phyloP scores from a whole-genome alignment of 2,329 filamentous ascomycete species.

The Nothomitra cinnamomea region DNA sequence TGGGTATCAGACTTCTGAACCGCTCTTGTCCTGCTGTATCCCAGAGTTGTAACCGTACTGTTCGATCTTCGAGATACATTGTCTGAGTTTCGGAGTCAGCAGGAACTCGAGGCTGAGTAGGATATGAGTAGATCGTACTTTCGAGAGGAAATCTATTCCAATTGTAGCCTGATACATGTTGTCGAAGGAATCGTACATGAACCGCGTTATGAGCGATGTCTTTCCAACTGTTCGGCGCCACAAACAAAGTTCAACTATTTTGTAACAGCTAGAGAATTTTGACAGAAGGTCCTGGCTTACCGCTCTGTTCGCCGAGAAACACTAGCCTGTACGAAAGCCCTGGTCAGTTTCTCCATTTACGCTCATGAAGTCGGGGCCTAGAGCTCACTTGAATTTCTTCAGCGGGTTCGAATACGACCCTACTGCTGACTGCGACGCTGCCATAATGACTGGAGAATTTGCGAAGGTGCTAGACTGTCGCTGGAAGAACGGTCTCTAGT shows the following conservation, averaged over 20 bases:
- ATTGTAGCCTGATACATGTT: slow-evolving; percentile 99
- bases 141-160: slow-evolving; percentile 97
- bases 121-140: slow-evolving; percentile 37
- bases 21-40: slow-evolving; percentile 96
- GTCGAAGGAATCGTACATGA: slow-evolving; percentile 99
- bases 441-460: background rate
- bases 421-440: slow-evolving; percentile 32
- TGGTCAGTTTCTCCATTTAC: slow-evolving; percentile 1
- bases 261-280: background rate
- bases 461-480: background rate
- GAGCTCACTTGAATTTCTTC: slow-evolving; percentile 95
- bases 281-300: slow-evolving; percentile 37
- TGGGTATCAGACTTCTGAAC: slow-evolving; percentile 92
- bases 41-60: slow-evolving; percentile 93
- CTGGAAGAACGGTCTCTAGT: background rate
- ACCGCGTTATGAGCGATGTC: slow-evolving; percentile 93
- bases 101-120: slow-evolving; percentile 2
- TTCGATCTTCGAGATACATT: slow-evolving; percentile 98
- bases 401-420: slow-evolving; percentile 95
- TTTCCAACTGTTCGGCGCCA: slow-evolving; percentile 60
- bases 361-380: background rate
- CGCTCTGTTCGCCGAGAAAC: slow-evolving; percentile 95
- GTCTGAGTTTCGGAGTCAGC: slow-evolving; percentile 39
- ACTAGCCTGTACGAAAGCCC: slow-evolving; percentile 49
- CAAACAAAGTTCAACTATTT: background rate